Evolutionary conservation across 225 moss, liverwort and hornwort genomes (phyloP).

Genomic region (Ulota crispa): DNA sequence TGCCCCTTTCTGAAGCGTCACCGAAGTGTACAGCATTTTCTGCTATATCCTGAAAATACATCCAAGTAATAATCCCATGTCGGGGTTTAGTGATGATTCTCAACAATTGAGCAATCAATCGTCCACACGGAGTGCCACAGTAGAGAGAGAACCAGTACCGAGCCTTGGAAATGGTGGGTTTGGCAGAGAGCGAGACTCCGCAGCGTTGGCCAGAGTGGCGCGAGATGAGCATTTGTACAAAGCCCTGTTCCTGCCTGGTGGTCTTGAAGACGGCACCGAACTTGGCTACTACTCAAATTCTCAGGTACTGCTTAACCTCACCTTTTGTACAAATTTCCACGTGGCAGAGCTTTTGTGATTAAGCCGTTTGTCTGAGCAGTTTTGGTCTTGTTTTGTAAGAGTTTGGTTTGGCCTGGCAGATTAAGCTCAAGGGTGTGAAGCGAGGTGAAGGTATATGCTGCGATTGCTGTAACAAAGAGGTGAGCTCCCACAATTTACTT

Average conservation of each 20-base stretch:
- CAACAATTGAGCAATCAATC: neutral
- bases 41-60: neutral
- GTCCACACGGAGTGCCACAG: slow-evolving; percentile 4
- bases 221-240: slow-evolving; percentile 50
- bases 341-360: neutral
- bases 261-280: slow-evolving; percentile 56
- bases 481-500: neutral
- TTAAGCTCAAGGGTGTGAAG: slow-evolving; percentile 55
- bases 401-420: slow-evolving; percentile 37
- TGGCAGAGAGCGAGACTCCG: slow-evolving; percentile 43
- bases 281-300: slow-evolving; percentile 60
- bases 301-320: slow-evolving; percentile 27
- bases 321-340: neutral
- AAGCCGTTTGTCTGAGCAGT: neutral
- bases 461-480: slow-evolving; percentile 64
- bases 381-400: slow-evolving; percentile 24
- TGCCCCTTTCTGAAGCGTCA: neutral
- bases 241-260: slow-evolving; percentile 50
- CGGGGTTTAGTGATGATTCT: neutral
- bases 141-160: neutral
- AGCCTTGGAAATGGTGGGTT: slow-evolving; percentile 20
- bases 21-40: neutral
- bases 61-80: neutral
- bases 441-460: slow-evolving; percentile 66
- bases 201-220: slow-evolving; percentile 30